These are phyloP conservation scores for Saccharomycopsis sp. DNA, from an alignment of 805 yeast species.

Conservation along the genomic window DNA sequence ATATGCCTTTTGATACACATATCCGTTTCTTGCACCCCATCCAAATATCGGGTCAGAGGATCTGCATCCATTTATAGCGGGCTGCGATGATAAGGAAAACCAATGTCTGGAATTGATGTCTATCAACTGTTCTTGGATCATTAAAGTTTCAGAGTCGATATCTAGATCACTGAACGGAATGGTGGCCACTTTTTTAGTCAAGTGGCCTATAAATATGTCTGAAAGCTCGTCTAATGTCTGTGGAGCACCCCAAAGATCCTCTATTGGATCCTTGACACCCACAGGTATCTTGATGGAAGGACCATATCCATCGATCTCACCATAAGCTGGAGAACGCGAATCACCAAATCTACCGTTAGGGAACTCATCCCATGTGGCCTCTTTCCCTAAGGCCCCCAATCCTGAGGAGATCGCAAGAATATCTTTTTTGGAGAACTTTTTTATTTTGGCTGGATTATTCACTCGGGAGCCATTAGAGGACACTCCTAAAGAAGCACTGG, in stretches of 20 bases:
- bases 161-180: slow-evolving; percentile 92
- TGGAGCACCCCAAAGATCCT: slow-evolving; percentile 80
- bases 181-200: slow-evolving; percentile 66
- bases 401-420: slow-evolving; percentile 78
- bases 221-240: slow-evolving; percentile 51
- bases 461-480: background rate
- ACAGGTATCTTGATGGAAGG: slow-evolving; percentile 59
- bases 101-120: slow-evolving; percentile 66
- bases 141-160: slow-evolving; percentile 79
- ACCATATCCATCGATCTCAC: slow-evolving; percentile 97
- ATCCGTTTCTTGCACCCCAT: slow-evolving; percentile 93
- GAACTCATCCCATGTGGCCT: slow-evolving; percentile 96
- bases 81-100: slow-evolving; percentile 93
- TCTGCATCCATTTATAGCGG: slow-evolving; percentile 74
- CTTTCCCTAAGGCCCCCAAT: slow-evolving; percentile 75
- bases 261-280: slow-evolving; percentile 52
- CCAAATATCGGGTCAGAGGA: slow-evolving; percentile 88
- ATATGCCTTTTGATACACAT: slow-evolving; percentile 87
- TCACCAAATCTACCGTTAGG: slow-evolving; percentile 96
- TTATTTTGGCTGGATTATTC: background rate
- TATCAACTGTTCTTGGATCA: slow-evolving; percentile 86
- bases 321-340: slow-evolving; percentile 92
- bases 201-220: slow-evolving; percentile 60
- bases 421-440: slow-evolving; percentile 39
- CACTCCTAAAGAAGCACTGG: slow-evolving; percentile 23